A percentile compares a stretch with the other conserved stretches of the same genome.
Evolutionary conservation across 352 stramenopile species (phyloP).

Genomic region (Aphanomyces cochlioides): DNA sequence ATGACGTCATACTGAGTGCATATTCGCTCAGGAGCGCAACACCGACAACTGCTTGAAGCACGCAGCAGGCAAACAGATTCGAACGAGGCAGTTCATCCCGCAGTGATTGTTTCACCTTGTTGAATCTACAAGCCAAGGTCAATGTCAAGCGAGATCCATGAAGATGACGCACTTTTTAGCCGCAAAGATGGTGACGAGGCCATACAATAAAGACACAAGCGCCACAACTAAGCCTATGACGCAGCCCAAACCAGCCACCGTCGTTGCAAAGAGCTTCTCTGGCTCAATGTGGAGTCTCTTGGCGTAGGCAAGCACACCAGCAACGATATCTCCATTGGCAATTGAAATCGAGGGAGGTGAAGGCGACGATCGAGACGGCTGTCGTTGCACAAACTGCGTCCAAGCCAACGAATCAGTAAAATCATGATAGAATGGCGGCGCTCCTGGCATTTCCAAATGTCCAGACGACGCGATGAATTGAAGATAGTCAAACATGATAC

Average conservation of each 20-base stretch:
- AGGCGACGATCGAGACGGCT: conserved; percentile 10
- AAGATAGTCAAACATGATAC: conserved; percentile 66
- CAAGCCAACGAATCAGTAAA: conserved; percentile 72
- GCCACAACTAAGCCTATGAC: conserved; percentile 57
- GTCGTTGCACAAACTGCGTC: conserved; percentile 46
- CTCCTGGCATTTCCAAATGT: conserved; percentile 54
- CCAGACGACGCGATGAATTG: conserved; percentile 66
- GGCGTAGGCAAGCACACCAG: conserved; percentile 61
- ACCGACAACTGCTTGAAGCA: conserved; percentile 64
- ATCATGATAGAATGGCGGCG: conserved; percentile 56
- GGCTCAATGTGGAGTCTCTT: conserved; percentile 59
- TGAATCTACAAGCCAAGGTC: conserved; percentile 33
- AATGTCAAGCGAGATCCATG: not conserved
- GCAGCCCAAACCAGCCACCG: conserved; percentile 56
- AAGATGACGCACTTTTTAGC: conserved; percentile 31
- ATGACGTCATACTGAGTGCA: conserved; percentile 71
- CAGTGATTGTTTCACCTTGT: conserved; percentile 54
- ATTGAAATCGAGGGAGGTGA: conserved; percentile 42
- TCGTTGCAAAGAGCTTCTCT: conserved; percentile 69
- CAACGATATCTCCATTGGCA: conserved; percentile 68
- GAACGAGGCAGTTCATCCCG: conserved; percentile 57
- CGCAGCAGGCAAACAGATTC: conserved; percentile 60
- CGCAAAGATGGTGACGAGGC: conserved; percentile 46
- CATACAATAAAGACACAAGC: conserved; percentile 55
- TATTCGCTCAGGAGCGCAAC: conserved; percentile 79